Evolutionary conservation across 768 basidiomycete species (phyloP).

Genomic region (Imleria badia): DNA sequence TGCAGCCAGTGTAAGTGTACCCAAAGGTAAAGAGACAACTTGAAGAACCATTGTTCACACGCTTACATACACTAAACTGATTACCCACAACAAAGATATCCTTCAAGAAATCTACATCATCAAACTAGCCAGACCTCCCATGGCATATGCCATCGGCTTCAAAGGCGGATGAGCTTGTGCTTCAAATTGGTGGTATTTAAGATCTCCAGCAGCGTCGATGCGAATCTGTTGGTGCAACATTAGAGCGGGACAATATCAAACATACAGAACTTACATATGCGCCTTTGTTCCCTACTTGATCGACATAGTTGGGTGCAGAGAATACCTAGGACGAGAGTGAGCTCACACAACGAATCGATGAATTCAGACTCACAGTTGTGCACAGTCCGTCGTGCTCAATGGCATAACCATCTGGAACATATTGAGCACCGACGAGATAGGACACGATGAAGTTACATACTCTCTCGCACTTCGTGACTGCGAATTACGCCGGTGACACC

Average conservation of each 20-base stretch:
- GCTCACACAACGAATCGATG: background rate
- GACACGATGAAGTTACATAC: constrained; percentile 37
- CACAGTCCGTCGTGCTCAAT: constrained; percentile 94
- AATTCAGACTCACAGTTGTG: constrained; percentile 65
- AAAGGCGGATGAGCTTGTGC: constrained; percentile 86
- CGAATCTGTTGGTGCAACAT: constrained; percentile 54
- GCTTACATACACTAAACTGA: constrained; percentile 3
- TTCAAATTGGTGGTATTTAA: constrained; percentile 78
- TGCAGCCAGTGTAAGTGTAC: background rate
- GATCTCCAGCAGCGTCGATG: constrained; percentile 73
- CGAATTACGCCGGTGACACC: constrained; percentile 87
- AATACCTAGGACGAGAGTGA: constrained; percentile 57
- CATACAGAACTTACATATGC: constrained; percentile 59
- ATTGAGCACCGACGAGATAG: constrained; percentile 1
- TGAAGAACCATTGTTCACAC: constrained; percentile 27
- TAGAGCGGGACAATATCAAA: constrained; percentile 3
- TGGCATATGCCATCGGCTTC: constrained; percentile 90
- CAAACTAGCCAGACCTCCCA: constrained; percentile 62
- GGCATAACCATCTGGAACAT: constrained; percentile 76
- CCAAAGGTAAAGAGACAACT: background rate
- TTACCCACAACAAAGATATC: background rate
- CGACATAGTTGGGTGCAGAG: constrained; percentile 94
- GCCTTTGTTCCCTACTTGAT: constrained; percentile 89
- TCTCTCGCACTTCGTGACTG: constrained; percentile 95
- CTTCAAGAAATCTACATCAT: constrained; percentile 52